phyloP scores from a whole-genome alignment of 345 rosid species.

The Dipteronia sinensis region DNA sequence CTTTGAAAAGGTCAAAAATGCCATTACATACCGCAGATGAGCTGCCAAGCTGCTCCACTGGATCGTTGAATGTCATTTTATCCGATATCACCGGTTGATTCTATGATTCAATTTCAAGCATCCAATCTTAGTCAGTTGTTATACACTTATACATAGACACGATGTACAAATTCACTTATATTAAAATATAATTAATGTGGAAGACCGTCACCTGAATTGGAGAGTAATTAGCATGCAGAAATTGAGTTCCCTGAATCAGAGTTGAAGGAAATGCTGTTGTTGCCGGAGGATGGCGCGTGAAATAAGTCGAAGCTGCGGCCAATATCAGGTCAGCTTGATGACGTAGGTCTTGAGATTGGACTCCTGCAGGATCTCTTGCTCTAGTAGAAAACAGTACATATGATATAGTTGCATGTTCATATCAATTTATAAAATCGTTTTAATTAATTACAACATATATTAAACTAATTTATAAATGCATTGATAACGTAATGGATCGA shows the following conservation, averaged over 20 bases:
- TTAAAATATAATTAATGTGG: no score
- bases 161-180: background rate
- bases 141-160: background rate
- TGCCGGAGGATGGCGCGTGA: background rate
- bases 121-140: no score
- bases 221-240: background rate
- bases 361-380: background rate
- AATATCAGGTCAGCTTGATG: background rate
- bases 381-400: no score
- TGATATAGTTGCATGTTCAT: no score
- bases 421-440: background rate
- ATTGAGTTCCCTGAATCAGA: background rate
- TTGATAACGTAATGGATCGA: no score
- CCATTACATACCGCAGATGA: no score
- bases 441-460: no score
- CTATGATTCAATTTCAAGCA: background rate
- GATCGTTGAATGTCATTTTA: background rate
- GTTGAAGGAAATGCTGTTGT: background rate
- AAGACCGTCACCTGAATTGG: conserved; percentile 2
- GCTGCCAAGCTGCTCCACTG: background rate
- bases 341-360: background rate
- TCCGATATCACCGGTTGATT: background rate
- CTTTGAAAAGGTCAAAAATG: no score
- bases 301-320: background rate
- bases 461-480: no score